These are phyloP conservation scores for Candida awuae DNA, from an alignment of 805 yeast species.

Conservation along the genomic window DNA sequence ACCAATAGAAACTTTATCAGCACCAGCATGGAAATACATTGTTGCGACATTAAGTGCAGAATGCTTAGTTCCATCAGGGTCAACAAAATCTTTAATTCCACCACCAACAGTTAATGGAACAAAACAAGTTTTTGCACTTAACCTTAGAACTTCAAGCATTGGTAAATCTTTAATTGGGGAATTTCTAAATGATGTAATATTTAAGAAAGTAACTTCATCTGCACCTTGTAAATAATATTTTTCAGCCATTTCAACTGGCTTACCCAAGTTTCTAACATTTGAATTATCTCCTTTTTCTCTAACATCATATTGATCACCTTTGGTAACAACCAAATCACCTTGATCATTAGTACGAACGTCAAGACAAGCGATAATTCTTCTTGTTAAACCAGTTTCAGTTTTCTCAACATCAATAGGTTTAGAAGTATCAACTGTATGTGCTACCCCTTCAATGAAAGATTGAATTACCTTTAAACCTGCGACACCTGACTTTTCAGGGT, in stretches of 20 bases:
- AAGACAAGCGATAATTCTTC: slow-evolving; percentile 90
- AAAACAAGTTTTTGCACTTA: slow-evolving; percentile 82
- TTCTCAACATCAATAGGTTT: slow-evolving; percentile 15
- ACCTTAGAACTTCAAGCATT: slow-evolving; percentile 80
- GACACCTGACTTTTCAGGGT: slow-evolving; percentile 95
- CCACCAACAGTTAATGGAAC: slow-evolving; percentile 99
- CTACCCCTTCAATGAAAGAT: slow-evolving; percentile 40
- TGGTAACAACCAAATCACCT: slow-evolving; percentile 95
- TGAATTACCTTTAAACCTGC: slow-evolving; percentile 78
- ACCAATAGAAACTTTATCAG: slow-evolving; percentile 97
- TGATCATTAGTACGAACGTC: slow-evolving; percentile 93
- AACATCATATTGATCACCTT: slow-evolving; percentile 98
- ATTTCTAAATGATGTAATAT: slow-evolving; percentile 92
- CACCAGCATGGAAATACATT: slow-evolving; percentile 90
- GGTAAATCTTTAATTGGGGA: slow-evolving; percentile 92
- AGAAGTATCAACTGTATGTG: neutral
- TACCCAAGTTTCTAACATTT: slow-evolving; percentile 86
- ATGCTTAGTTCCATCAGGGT: slow-evolving; percentile 70
- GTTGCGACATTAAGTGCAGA: slow-evolving; percentile 90
- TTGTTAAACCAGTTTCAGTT: slow-evolving; percentile 55
- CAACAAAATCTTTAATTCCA: slow-evolving; percentile 85
- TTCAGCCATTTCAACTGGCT: slow-evolving; percentile 91
- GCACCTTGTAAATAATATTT: slow-evolving; percentile 92
- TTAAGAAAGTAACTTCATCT: slow-evolving; percentile 90
- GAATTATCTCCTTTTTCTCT: slow-evolving; percentile 58